These are phyloP conservation scores for Tolypocladium endophyticum DNA, from an alignment of 2,329 filamentous ascomycete genomes.

Conservation along the genomic window DNA sequence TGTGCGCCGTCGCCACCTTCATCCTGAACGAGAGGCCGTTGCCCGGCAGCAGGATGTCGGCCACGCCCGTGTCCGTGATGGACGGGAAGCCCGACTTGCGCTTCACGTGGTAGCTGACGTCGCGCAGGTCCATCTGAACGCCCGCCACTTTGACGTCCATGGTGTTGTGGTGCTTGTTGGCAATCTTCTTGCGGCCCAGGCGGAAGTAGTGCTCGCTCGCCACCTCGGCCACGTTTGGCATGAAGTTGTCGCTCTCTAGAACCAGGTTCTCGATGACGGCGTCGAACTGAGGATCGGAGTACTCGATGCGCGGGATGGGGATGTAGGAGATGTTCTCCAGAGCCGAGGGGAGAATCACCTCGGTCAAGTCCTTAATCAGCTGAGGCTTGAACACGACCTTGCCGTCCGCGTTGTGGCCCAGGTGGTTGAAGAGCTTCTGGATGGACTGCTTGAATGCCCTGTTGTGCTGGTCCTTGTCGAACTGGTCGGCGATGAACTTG, in stretches of 20 bases:
- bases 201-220: conserved; percentile 89
- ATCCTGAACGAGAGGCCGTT: conserved; percentile 87
- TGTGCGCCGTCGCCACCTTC: conserved; percentile 71
- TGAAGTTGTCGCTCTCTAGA: conserved; percentile 92
- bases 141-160: conserved; percentile 76
- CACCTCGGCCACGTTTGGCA: conserved; percentile 84
- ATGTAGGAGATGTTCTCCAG: conserved; percentile 85
- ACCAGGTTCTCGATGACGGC: conserved; percentile 89
- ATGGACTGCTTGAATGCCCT: conserved; percentile 65
- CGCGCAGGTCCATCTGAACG: conserved; percentile 82
- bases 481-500: conserved; percentile 83
- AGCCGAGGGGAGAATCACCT: conserved; percentile 72
- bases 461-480: conserved; percentile 82
- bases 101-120: conserved; percentile 92
- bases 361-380: conserved; percentile 76
- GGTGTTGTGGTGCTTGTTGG: conserved; percentile 73
- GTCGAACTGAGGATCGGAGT: conserved; percentile 73
- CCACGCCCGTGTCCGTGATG: conserved; percentile 76
- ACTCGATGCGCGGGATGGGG: conserved; percentile 89
- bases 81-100: conserved; percentile 88
- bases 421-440: conserved; percentile 73
- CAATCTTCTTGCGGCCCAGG: conserved; percentile 82
- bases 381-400: conserved; percentile 89
- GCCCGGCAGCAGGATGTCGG: conserved; percentile 80
- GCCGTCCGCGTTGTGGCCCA: conserved; percentile 79